Conservation (phyloP, 805 yeast species). For the Schwanniomyces occidentalis region DNA sequence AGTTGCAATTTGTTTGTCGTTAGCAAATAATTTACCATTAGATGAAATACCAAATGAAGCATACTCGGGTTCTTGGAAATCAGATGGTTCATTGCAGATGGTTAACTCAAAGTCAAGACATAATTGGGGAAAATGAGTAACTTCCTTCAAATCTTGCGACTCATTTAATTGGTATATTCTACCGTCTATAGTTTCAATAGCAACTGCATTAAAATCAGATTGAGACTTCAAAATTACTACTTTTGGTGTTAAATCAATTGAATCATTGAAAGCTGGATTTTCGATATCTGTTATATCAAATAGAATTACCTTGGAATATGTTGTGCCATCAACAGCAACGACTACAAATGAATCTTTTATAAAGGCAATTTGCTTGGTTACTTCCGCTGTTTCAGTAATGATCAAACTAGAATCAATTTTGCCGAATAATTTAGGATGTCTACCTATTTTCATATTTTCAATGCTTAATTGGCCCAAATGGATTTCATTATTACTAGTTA, state of each 20-base stretch:
- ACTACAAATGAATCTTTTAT: slow-evolving; percentile 52
- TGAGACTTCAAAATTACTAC: slow-evolving; percentile 57
- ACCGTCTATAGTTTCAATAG: slow-evolving; percentile 66
- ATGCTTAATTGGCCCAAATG: slow-evolving; percentile 45
- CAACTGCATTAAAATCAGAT: slow-evolving; percentile 51
- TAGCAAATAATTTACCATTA: slow-evolving; percentile 72
- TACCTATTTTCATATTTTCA: slow-evolving; percentile 48
- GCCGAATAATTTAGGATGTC: slow-evolving; percentile 44
- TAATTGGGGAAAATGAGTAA: slow-evolving; percentile 65
- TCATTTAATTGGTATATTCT: slow-evolving; percentile 43
- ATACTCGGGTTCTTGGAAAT: slow-evolving; percentile 2
- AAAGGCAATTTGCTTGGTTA: slow-evolving; percentile 65
- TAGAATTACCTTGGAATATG: slow-evolving; percentile 50
- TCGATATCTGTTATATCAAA: slow-evolving; percentile 45
- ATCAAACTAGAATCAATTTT: slow-evolving; percentile 34
- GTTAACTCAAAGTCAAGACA: slow-evolving; percentile 60
- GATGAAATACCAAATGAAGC: slow-evolving; percentile 72
- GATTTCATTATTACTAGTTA: slow-evolving; percentile 45
- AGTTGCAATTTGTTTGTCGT: slow-evolving; percentile 56
- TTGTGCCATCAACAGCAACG: slow-evolving; percentile 57
- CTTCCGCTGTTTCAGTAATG: slow-evolving; percentile 39
- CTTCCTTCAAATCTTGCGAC: slow-evolving; percentile 28
- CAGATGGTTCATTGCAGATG: slow-evolving; percentile 20
- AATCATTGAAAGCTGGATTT: slow-evolving; percentile 41
- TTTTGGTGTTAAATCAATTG: slow-evolving; percentile 48